phyloP scores from a whole-genome alignment of 2,329 filamentous ascomycete species.

The Fusarium sp. region DNA sequence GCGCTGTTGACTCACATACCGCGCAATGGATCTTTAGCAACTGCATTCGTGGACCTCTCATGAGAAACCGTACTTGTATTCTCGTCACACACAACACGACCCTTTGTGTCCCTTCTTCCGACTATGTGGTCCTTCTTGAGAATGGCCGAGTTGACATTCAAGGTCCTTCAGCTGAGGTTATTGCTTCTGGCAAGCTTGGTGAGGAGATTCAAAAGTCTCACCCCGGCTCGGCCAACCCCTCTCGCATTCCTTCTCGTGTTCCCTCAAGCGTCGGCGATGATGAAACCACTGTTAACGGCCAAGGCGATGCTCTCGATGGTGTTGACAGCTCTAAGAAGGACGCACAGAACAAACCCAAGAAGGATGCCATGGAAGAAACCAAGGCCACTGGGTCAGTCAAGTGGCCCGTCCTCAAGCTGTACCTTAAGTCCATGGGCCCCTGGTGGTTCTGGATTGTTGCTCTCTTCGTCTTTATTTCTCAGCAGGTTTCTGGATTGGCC shows the following conservation, averaged over 20 bases:
- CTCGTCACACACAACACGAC: conserved; percentile 94
- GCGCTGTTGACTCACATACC: conserved; percentile 95
- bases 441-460: conserved; percentile 95
- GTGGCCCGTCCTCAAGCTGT: conserved; percentile 83
- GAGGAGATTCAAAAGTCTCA: conserved; percentile 81
- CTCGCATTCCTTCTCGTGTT: conserved; percentile 78
- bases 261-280: conserved; percentile 78
- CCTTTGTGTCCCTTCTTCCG: conserved; percentile 82
- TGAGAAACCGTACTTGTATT: conserved; percentile 89
- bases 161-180: conserved; percentile 79
- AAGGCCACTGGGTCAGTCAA: conserved; percentile 90
- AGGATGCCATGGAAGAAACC: conserved; percentile 71
- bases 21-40: conserved; percentile 98
- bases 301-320: conserved; percentile 57
- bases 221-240: conserved; percentile 73
- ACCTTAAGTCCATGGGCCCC: conserved; percentile 89
- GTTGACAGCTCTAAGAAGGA: conserved; percentile 56
- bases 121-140: conserved; percentile 84
- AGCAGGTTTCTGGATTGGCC: conserved; percentile 85
- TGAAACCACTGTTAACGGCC: conserved; percentile 61
- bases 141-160: conserved; percentile 83
- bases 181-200: conserved; percentile 86
- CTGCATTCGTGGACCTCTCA: conserved; percentile 87
- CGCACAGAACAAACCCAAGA: conserved; percentile 54
- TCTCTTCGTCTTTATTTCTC: conserved; percentile 75